Conservation (phyloP, 257 asterid genomes). For the Forsythia suspensa region DNA sequence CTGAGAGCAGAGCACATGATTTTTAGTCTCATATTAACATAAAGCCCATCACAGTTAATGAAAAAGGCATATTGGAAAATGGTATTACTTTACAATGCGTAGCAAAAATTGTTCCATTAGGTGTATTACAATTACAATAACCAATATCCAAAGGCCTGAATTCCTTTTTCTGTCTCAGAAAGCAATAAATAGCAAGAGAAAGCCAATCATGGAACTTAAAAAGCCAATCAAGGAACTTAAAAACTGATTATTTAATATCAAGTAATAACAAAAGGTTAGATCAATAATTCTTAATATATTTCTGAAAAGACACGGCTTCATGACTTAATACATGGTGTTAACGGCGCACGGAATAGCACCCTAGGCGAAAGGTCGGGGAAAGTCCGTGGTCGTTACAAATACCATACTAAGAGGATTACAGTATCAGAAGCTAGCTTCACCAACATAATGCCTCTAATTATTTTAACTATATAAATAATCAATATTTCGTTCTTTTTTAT, state of each 20-base stretch:
- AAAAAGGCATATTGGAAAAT: neutral
- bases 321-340: neutral
- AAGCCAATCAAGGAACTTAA: neutral
- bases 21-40: conserved; percentile 1
- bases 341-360: no score
- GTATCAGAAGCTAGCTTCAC: neutral
- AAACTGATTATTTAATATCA: neutral
- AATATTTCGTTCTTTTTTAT: neutral
- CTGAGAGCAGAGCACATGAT: conserved; percentile 35
- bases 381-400: no score
- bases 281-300: neutral
- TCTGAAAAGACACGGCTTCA: neutral
- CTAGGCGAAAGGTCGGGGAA: no score
- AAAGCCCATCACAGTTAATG: neutral
- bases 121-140: neutral
- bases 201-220: neutral
- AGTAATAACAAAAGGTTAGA: neutral
- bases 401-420: neutral
- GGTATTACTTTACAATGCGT: neutral
- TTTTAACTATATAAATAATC: neutral
- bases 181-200: neutral
- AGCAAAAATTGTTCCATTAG: neutral
- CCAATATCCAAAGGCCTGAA: neutral
- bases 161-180: neutral
- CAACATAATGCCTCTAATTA: neutral